Conservation (phyloP, 148 eudicot genomes). For the Rhododendron henanense region DNA sequence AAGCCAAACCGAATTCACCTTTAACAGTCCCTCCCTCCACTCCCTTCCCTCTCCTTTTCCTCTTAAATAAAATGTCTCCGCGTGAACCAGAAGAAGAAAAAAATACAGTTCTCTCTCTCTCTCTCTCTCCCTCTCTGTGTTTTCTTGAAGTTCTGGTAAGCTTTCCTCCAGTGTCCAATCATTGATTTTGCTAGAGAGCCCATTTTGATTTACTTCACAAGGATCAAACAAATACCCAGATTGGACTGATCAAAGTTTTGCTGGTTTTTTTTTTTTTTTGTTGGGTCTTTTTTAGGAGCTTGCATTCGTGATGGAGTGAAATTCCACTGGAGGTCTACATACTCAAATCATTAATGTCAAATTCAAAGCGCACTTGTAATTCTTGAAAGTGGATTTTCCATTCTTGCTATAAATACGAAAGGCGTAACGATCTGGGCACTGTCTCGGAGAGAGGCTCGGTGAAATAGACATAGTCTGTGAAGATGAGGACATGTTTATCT, state of each 20-base stretch:
- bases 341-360: neutral
- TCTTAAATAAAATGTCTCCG: neutral
- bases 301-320: slow-evolving; percentile 16
- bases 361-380: neutral
- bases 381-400: neutral
- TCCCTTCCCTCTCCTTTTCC: neutral
- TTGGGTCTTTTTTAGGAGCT: slow-evolving; percentile 1
- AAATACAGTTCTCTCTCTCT: neutral
- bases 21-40: neutral
- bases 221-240: slow-evolving; percentile 15
- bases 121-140: neutral
- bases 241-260: neutral
- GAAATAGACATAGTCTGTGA: neutral
- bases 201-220: slow-evolving; percentile 16
- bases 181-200: slow-evolving; percentile 2
- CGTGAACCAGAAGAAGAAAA: neutral
- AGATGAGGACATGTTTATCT: neutral
- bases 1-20: slow-evolving; percentile 1
- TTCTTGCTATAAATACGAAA: neutral
- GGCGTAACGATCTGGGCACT: neutral
- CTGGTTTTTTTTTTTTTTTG: neutral
- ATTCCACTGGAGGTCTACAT: slow-evolving; percentile 23
- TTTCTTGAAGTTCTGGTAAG: neutral
- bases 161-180: neutral
- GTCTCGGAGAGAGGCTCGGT: neutral